A percentile compares a stretch with the other conserved stretches of the same genome.
phyloP scores from a whole-genome alignment of 768 basidiomycete species.

The Crassisporium funariophilum region DNA sequence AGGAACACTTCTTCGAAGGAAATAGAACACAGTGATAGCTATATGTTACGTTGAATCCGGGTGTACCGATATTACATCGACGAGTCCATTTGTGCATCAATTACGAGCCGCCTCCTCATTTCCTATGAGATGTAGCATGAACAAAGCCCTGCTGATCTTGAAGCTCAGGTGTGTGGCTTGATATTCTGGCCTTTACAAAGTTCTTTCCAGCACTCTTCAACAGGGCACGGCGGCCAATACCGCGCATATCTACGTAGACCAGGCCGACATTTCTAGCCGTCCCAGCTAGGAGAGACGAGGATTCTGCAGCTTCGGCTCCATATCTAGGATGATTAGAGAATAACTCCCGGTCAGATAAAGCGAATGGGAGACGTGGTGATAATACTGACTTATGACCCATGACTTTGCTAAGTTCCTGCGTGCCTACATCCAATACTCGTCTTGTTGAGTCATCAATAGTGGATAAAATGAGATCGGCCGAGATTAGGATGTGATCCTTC shows the following conservation, averaged over 20 bases:
- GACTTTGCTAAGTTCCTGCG: constrained; percentile 47
- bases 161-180: constrained; percentile 14
- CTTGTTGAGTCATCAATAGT: constrained; percentile 62
- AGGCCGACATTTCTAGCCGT: constrained; percentile 72
- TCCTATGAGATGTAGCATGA: too few relatives aligned
- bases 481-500: constrained; percentile 54
- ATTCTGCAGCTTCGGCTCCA: constrained; percentile 64
- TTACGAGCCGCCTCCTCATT: too few relatives aligned
- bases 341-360: not conserved
- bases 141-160: too few relatives aligned
- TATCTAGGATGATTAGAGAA: constrained; percentile 42
- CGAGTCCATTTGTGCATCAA: too few relatives aligned
- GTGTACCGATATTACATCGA: too few relatives aligned
- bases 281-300: constrained; percentile 59
- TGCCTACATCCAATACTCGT: constrained; percentile 52
- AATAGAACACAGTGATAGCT: too few relatives aligned
- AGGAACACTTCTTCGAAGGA: too few relatives aligned
- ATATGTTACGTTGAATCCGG: too few relatives aligned
- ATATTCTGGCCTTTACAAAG: constrained; percentile 48
- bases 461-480: constrained; percentile 66
- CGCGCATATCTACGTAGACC: constrained; percentile 76
- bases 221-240: constrained; percentile 70
- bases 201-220: constrained; percentile 63
- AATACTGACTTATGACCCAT: constrained; percentile 56
- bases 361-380: not conserved